Conservation (phyloP, 352 stramenopile genomes). For the Phytopythium montanum region DNA sequence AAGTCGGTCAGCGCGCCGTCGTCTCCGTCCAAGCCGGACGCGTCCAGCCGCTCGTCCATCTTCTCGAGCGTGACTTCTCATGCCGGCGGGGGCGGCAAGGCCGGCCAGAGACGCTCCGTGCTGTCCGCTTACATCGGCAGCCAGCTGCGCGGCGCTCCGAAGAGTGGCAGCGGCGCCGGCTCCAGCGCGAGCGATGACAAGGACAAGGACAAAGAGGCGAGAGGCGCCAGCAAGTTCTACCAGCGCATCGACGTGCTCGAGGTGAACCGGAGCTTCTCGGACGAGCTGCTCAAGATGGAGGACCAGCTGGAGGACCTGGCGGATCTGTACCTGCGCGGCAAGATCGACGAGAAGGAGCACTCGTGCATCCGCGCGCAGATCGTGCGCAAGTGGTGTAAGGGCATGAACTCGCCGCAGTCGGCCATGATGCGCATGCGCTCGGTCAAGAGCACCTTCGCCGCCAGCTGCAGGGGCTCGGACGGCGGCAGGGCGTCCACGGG, state of each 20-base stretch:
- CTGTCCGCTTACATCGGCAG: conserved; percentile 72
- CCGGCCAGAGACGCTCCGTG: conserved; percentile 10
- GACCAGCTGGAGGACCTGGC: conserved; percentile 72
- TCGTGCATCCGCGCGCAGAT: conserved; percentile 82
- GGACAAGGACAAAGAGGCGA: conserved; percentile 39
- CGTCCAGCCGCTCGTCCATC: conserved; percentile 30
- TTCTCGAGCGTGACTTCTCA: conserved; percentile 18
- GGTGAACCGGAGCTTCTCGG: conserved; percentile 54
- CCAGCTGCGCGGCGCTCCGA: conserved; percentile 37
- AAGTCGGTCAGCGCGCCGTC: conserved; percentile 35
- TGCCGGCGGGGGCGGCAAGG: conserved; percentile 20
- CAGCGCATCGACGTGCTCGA: conserved; percentile 70
- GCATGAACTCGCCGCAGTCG: conserved; percentile 74
- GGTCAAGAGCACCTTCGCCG: conserved; percentile 49
- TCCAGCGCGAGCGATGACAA: conserved; percentile 25
- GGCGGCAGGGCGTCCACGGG: not conserved
- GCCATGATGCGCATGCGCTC: conserved; percentile 68
- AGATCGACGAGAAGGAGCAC: conserved; percentile 85
- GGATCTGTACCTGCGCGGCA: conserved; percentile 65
- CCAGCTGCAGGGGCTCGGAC: conserved; percentile 13
- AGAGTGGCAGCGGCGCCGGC: conserved; percentile 4
- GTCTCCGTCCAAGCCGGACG: conserved; percentile 55
- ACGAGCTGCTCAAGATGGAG: conserved; percentile 78
- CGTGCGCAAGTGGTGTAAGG: conserved; percentile 78
- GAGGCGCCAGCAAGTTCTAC: conserved; percentile 47